Base-by-base conservation (phyloP, 768 basidiomycete genomes). In the Mrakia hoshinonis region DNA sequence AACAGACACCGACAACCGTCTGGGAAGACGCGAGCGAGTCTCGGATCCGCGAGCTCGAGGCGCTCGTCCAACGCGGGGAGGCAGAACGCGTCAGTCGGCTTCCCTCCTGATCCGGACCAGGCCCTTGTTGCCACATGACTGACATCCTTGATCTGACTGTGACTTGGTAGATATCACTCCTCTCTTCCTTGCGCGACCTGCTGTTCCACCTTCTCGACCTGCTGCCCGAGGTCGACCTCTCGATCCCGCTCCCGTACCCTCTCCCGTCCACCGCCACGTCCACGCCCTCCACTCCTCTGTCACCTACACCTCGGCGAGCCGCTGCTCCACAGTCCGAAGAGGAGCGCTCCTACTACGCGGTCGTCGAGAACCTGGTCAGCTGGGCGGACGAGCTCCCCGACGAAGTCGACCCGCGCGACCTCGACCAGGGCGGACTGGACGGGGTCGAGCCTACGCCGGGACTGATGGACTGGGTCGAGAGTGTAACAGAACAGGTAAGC, bases 141-240 rank as follows among this genome's bases (percentile, higher is more conserved):
- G n/a, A 26, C 13, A 15, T 52, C 52, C 64, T 67, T 63, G 72
- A 55, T 71, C 68, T 13, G 5, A 15, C 61, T 47, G 47, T 52
- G n/a, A 52, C 60, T 7, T 73, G 31, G 7, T 69, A 91, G 89
- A 80, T 83, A 34, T 89, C 88, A 77, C 87, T 90, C 34, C 82
- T 89, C 43, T 81, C 83, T 62, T 83, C 87, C 67, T 81, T 92
- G 29, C 85, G 86, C 9, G 80, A 81, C 11, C 83, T 85, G 39
- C 86, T 92, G 73, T 79, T 86, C 13, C 89, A 92, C 68, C 87
- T 93, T 43, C 89, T 92, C 77, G 89, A 87, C 85, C 80, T 94
- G 20, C 85, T 91, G 75, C 83, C 85, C 34, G 91, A 95, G 77
- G 85, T 97, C 6, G 92, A 90, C 31, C 85, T 92, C 46, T 70